These are phyloP conservation scores for Dactylellina drechsleri DNA, from an alignment of 2,329 filamentous ascomycete species.

Conservation along the genomic window DNA sequence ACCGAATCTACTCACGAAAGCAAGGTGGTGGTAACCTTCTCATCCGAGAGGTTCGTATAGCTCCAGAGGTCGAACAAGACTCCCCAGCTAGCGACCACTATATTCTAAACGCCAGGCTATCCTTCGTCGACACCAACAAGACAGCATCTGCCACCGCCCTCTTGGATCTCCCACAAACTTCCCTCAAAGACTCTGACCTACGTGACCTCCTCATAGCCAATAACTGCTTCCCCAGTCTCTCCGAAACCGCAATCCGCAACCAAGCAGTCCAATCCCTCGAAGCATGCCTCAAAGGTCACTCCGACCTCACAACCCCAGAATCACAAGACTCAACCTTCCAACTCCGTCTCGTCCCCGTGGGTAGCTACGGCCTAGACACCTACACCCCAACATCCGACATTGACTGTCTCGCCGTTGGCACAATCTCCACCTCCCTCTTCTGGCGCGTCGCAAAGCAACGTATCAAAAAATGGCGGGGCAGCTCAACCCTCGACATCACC, in stretches of 20 bases:
- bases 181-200: conserved; percentile 60
- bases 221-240: conserved; percentile 64
- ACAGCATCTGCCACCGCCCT: conserved; percentile 53
- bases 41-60: conserved; percentile 38
- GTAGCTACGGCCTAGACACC: conserved; percentile 72
- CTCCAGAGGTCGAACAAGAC: conserved; percentile 5
- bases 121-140: conserved; percentile 63
- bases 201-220: conserved; percentile 61
- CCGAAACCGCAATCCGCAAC: conserved; percentile 63
- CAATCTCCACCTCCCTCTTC: conserved; percentile 71
- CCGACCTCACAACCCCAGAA: conserved; percentile 51
- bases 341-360: conserved; percentile 71
- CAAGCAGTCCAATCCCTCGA: conserved; percentile 65
- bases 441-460: conserved; percentile 70
- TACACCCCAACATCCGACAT: conserved; percentile 72
- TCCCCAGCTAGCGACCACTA: conserved; percentile 68
- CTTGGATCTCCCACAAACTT: conserved; percentile 46
- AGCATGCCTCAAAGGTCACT: conserved; percentile 61
- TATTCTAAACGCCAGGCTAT: conserved; percentile 63
- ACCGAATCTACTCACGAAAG: conserved; percentile 70
- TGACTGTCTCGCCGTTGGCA: conserved; percentile 73
- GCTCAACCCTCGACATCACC: conserved; percentile 45
- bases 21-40: conserved; percentile 58
- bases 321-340: conserved; percentile 59
- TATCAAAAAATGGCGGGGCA: conserved; percentile 64